A percentile compares a stretch with the other conserved stretches of the same genome.
Evolutionary conservation across 2,329 filamentous ascomycete genomes (phyloP).

Genomic region (Akanthomyces dipterigenus): DNA sequence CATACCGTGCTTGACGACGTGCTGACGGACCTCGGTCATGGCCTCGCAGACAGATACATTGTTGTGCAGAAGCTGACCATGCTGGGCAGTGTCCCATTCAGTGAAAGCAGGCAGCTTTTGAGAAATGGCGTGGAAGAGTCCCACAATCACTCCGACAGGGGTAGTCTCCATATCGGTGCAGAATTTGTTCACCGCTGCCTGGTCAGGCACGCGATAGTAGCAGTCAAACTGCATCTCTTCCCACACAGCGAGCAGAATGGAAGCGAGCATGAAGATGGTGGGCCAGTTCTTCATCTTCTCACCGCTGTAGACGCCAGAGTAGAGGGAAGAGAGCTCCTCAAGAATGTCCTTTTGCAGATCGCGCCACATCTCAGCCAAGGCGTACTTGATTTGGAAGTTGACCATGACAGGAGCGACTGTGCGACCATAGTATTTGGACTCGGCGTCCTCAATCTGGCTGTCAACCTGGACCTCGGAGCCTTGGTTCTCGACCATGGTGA

Average conservation of each 20-base stretch:
- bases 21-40: slow-evolving; percentile 89
- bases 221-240: slow-evolving; percentile 99
- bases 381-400: slow-evolving; percentile 98
- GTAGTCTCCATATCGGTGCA: slow-evolving; percentile 95
- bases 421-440: slow-evolving; percentile 83
- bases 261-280: slow-evolving; percentile 95
- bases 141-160: slow-evolving; percentile 91
- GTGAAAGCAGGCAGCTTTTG: slow-evolving; percentile 89
- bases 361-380: slow-evolving; percentile 96
- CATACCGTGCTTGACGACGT: slow-evolving; percentile 92
- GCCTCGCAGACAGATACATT: slow-evolving; percentile 89
- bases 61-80: slow-evolving; percentile 84
- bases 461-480: slow-evolving; percentile 71
- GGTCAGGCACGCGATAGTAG: slow-evolving; percentile 87
- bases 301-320: slow-evolving; percentile 96
- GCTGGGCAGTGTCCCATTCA: slow-evolving; percentile 90
- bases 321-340: slow-evolving; percentile 84
- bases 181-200: slow-evolving; percentile 82
- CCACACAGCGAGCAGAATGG: slow-evolving; percentile 89
- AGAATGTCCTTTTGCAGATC: slow-evolving; percentile 94
- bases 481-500: slow-evolving; percentile 88
- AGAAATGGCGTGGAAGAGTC: slow-evolving; percentile 94
- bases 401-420: slow-evolving; percentile 96
- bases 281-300: slow-evolving; percentile 99
- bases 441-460: slow-evolving; percentile 78